These are phyloP conservation scores for Glycine tomentella DNA, from an alignment of 306 rosid species.

Conservation along the genomic window DNA sequence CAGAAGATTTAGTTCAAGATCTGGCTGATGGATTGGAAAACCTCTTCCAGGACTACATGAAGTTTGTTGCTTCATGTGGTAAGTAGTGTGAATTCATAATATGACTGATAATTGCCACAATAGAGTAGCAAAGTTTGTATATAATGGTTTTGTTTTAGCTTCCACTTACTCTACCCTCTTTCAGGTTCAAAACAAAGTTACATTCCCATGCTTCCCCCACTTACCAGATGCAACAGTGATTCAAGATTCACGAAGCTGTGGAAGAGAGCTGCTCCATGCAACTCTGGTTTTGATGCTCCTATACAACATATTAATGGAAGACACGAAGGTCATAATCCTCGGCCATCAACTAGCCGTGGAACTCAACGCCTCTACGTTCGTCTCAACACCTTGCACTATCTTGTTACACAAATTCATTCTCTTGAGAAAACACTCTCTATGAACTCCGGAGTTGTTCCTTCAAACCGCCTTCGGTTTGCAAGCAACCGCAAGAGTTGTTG, in stretches of 20 bases:
- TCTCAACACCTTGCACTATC: slow-evolving; percentile 84
- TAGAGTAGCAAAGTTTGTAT: background rate
- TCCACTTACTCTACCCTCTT: background rate
- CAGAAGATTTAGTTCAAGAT: slow-evolving; percentile 75
- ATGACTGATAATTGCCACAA: background rate
- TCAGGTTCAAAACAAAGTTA: slow-evolving; percentile 87
- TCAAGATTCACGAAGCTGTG: slow-evolving; percentile 71
- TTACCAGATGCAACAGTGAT: slow-evolving; percentile 79
- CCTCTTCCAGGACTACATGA: slow-evolving; percentile 69
- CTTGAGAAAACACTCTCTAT: slow-evolving; percentile 67
- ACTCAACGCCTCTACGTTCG: slow-evolving; percentile 93
- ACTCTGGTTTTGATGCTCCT: slow-evolving; percentile 50
- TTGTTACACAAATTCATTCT: slow-evolving; percentile 65
- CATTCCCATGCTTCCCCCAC: slow-evolving; percentile 87
- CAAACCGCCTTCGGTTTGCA: slow-evolving; percentile 53
- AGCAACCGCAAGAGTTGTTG: slow-evolving; percentile 42
- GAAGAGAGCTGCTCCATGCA: slow-evolving; percentile 75
- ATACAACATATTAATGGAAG: slow-evolving; percentile 31
- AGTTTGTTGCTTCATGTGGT: slow-evolving; percentile 88
- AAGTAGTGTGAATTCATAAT: slow-evolving; percentile 41
- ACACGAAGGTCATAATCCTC: slow-evolving; percentile 60
- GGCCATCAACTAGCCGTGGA: slow-evolving; percentile 79
- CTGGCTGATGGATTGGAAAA: slow-evolving; percentile 75
- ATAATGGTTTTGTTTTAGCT: background rate
- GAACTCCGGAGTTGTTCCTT: slow-evolving; percentile 57